Evolutionary conservation across 768 basidiomycete species (phyloP).

Genomic region (Calocybe cyanea): DNA sequence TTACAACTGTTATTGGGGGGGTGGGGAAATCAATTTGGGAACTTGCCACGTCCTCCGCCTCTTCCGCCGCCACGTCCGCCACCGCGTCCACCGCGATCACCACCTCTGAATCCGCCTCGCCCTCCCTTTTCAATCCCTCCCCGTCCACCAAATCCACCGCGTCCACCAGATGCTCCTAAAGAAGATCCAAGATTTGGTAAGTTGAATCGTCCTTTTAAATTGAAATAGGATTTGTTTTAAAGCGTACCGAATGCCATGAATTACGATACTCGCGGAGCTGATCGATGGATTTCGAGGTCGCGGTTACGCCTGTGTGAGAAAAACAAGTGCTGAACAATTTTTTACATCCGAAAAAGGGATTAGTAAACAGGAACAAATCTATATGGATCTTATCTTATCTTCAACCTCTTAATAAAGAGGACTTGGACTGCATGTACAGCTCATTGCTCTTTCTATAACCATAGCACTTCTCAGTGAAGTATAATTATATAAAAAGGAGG

Average conservation of each 20-base stretch:
- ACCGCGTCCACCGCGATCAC: conserved; percentile 37
- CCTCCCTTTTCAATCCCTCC: conserved; percentile 36
- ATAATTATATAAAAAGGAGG: too few relatives aligned
- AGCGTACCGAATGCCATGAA: conserved; percentile 24
- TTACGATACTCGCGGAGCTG: conserved; percentile 7
- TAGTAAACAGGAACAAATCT: conserved; percentile 11
- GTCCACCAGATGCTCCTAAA: conserved; percentile 62
- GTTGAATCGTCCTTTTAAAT: too few relatives aligned
- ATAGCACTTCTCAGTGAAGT: too few relatives aligned
- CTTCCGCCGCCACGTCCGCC: conserved; percentile 35
- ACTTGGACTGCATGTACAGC: too few relatives aligned
- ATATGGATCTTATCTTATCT: conserved; percentile 5
- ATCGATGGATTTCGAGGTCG: conserved; percentile 3
- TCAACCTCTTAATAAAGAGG: too few relatives aligned
- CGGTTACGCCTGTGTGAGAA: conserved; percentile 6
- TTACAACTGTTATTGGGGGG: background rate
- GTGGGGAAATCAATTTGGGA: too few relatives aligned
- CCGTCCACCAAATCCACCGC: conserved; percentile 65
- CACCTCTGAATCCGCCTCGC: conserved; percentile 33
- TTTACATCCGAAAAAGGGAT: conserved; percentile 18
- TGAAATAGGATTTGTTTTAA: too few relatives aligned
- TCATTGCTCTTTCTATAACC: too few relatives aligned
- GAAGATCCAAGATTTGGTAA: background rate
- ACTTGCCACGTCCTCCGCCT: conserved; percentile 24
- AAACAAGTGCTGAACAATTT: conserved; percentile 12